Conservation (phyloP, 2,329 filamentous ascomycete species). For the Fusarium circinatum region DNA sequence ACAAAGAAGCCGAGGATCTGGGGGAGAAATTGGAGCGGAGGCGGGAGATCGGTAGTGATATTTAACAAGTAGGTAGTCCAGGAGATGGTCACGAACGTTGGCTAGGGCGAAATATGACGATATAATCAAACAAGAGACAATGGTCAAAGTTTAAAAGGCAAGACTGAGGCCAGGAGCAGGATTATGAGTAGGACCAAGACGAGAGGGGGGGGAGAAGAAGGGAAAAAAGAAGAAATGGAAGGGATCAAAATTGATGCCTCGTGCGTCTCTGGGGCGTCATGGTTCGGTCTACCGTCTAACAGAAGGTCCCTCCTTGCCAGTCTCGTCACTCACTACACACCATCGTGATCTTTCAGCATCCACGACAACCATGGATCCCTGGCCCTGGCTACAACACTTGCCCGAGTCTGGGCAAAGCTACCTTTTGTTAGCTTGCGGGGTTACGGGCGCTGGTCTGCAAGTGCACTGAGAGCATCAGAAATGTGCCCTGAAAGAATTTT, state of each 20-base stretch:
- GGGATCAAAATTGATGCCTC: slow-evolving; percentile 39
- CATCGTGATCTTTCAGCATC: slow-evolving; percentile 43
- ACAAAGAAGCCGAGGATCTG: slow-evolving; percentile 30
- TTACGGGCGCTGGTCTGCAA: slow-evolving; percentile 31
- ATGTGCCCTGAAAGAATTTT: not conserved
- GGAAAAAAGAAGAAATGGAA: slow-evolving; percentile 33
- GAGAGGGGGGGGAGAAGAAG: slow-evolving; percentile 22
- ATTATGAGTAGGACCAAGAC: not conserved
- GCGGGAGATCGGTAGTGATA: slow-evolving; percentile 22
- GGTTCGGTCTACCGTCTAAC: slow-evolving; percentile 41
- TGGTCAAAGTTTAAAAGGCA: slow-evolving; percentile 5
- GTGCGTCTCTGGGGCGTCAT: slow-evolving; percentile 42
- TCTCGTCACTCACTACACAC: slow-evolving; percentile 37
- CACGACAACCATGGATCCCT: slow-evolving; percentile 42
- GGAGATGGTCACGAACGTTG: not conserved
- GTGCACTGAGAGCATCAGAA: slow-evolving; percentile 7
- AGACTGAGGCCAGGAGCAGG: slow-evolving; percentile 4
- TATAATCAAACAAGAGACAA: slow-evolving; percentile 3
- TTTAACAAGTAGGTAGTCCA: slow-evolving; percentile 1
- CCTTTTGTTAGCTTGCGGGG: slow-evolving; percentile 40
- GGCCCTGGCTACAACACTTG: slow-evolving; percentile 35
- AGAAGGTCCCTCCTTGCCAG: slow-evolving; percentile 26
- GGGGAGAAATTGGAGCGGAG: slow-evolving; percentile 27
- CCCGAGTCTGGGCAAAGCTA: slow-evolving; percentile 36
- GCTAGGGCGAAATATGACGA: slow-evolving; percentile 11